Evolutionary conservation across 768 basidiomycete genomes (phyloP).

Genomic region (Tulasnella sp.): DNA sequence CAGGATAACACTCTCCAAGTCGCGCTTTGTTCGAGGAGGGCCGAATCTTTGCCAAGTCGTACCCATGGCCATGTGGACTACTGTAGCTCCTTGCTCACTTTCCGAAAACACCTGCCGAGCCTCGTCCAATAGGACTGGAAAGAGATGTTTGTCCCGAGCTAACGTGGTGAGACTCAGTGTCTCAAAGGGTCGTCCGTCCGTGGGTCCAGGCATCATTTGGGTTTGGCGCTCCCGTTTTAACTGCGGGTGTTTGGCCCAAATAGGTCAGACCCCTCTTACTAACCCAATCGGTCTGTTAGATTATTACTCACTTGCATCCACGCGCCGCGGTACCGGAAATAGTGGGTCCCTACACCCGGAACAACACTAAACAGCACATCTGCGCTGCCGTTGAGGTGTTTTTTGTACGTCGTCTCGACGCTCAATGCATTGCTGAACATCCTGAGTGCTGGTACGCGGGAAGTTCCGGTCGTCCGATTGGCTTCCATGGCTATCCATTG

Average conservation of each 20-base stretch:
- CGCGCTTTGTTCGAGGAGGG: slow-evolving; percentile 73
- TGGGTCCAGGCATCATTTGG: slow-evolving; percentile 72
- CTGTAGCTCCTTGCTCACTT: slow-evolving; percentile 83
- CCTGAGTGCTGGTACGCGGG: slow-evolving; percentile 30
- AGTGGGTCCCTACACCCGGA: slow-evolving; percentile 90
- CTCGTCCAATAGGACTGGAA: slow-evolving; percentile 68
- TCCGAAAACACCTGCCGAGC: slow-evolving; percentile 81
- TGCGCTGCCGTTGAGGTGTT: slow-evolving; percentile 84
- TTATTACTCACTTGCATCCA: slow-evolving; percentile 83
- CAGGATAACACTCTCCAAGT: slow-evolving; percentile 80
- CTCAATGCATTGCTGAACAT: slow-evolving; percentile 82
- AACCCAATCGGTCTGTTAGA: too few relatives aligned
- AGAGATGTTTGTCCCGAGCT: slow-evolving; percentile 70
- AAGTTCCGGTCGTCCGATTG: slow-evolving; percentile 23
- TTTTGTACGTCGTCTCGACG: slow-evolving; percentile 77
- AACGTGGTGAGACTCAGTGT: slow-evolving; percentile 89
- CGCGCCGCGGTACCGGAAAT: slow-evolving; percentile 74
- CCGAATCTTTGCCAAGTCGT: slow-evolving; percentile 95
- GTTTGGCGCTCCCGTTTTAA: slow-evolving; percentile 92
- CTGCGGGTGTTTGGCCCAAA: slow-evolving; percentile 31
- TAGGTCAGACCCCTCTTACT: background rate
- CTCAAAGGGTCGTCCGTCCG: slow-evolving; percentile 93
- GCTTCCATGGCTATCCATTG: slow-evolving; percentile 71
- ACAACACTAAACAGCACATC: slow-evolving; percentile 86
- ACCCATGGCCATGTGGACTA: slow-evolving; percentile 94